phyloP scores from a whole-genome alignment of 139 green algal genomes.

The Micromonas pusilla region DNA sequence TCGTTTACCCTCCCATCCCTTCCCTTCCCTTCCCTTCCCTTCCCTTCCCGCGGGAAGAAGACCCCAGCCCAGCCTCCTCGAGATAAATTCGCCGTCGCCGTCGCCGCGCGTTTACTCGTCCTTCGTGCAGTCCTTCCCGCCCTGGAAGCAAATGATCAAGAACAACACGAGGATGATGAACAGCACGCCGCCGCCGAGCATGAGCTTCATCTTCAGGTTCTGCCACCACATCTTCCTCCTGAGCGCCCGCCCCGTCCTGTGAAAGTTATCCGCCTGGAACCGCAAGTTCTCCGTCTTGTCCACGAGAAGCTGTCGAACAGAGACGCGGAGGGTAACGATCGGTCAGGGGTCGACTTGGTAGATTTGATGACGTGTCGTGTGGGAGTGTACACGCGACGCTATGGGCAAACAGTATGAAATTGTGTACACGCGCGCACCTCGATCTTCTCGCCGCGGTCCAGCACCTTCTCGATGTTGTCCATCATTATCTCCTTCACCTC shows the following conservation, averaged over 20 bases:
- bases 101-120: conserved; percentile 1
- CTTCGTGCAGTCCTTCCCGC: conserved; percentile 22
- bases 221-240: conserved; percentile 89
- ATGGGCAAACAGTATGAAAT: too few relatives aligned
- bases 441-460: conserved; percentile 92
- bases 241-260: conserved; percentile 71
- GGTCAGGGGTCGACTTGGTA: too few relatives aligned
- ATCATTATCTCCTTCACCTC: conserved; percentile 98
- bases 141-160: conserved; percentile 38
- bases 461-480: conserved; percentile 95
- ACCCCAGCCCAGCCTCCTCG: too few relatives aligned
- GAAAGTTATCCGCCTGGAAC: conserved; percentile 83
- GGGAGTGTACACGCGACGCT: too few relatives aligned
- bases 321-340: too few relatives aligned
- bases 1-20: too few relatives aligned
- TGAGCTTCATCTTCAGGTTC: conserved; percentile 87
- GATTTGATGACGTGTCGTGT: too few relatives aligned
- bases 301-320: too few relatives aligned
- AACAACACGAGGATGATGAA: conserved; percentile 63
- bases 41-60: too few relatives aligned
- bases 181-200: conserved; percentile 51
- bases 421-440: too few relatives aligned
- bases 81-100: too few relatives aligned
- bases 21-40: too few relatives aligned
- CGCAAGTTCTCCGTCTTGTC: conserved; percentile 95